phyloP scores from a whole-genome alignment of 306 rosid genomes.

The Arachis hypogaea region DNA sequence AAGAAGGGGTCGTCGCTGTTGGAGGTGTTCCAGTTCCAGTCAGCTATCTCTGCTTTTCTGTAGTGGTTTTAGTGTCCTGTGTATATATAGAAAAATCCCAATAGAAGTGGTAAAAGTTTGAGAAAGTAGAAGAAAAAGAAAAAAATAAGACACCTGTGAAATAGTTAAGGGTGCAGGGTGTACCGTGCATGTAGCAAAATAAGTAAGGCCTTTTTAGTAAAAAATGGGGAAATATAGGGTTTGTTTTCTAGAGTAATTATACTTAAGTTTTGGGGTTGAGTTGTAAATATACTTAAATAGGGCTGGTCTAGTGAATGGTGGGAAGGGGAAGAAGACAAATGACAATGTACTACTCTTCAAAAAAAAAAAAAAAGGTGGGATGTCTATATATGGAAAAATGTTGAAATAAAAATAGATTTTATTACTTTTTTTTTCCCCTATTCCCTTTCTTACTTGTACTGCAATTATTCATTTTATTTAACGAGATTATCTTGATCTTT shows the following conservation, averaged over 20 bases:
- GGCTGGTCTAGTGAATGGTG: constrained; percentile 5
- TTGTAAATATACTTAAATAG: constrained; percentile 53
- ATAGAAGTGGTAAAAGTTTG: constrained; percentile 45
- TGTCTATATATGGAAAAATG: constrained; percentile 51
- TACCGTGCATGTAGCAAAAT: constrained; percentile 25
- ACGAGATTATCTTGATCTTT: not conserved
- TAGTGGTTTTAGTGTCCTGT: constrained; percentile 43
- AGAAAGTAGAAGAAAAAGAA: constrained; percentile 45
- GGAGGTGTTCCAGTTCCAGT: constrained; percentile 30
- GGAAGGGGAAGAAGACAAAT: constrained; percentile 30
- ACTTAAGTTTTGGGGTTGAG: constrained; percentile 66
- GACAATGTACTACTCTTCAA: constrained; percentile 50
- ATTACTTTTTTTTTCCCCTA: constrained; percentile 7
- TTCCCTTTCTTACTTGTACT: not conserved
- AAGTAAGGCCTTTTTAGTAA: constrained; percentile 17
- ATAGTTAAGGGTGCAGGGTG: constrained; percentile 46
- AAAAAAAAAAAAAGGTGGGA: constrained; percentile 37
- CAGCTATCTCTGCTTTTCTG: constrained; percentile 9
- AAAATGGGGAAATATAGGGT: constrained; percentile 33
- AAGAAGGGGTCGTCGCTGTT: constrained; percentile 44
- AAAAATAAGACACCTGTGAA: constrained; percentile 46
- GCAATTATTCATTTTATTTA: not conserved
- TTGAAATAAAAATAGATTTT: constrained; percentile 47
- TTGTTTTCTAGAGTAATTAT: constrained; percentile 55
- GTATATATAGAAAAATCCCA: constrained; percentile 61